Percentiles rank a stretch among this genome's conserved stretches.
These are phyloP conservation scores for Botrytis aclada DNA, from an alignment of 2,329 filamentous ascomycete species.

Conservation along the genomic window DNA sequence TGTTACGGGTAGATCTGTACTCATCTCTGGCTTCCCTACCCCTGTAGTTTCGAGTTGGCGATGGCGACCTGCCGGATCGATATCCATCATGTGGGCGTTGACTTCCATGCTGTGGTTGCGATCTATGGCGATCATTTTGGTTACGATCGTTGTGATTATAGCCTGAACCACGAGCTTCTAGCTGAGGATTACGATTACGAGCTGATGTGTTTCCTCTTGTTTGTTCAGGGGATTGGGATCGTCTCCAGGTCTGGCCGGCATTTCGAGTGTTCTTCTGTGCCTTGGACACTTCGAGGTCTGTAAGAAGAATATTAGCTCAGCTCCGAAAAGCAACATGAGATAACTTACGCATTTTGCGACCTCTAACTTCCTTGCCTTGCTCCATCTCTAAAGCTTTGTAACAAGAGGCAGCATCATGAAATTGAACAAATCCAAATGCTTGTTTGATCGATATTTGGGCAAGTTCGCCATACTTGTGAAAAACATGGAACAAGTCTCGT, in stretches of 20 bases:
- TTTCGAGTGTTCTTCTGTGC: slow-evolving; percentile 76
- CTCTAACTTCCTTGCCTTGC: slow-evolving; percentile 77
- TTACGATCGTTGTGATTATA: slow-evolving; percentile 45
- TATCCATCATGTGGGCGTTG: slow-evolving; percentile 65
- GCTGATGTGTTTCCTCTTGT: slow-evolving; percentile 39
- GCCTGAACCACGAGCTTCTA: slow-evolving; percentile 27
- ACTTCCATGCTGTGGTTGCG: slow-evolving; percentile 9
- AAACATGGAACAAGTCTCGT: slow-evolving; percentile 87
- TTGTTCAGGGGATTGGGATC: slow-evolving; percentile 63
- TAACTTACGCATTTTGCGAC: slow-evolving; percentile 85
- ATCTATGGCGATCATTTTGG: slow-evolving; percentile 40
- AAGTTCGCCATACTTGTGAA: slow-evolving; percentile 78
- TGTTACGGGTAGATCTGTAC: slow-evolving; percentile 18
- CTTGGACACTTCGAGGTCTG: slow-evolving; percentile 87
- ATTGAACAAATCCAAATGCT: slow-evolving; percentile 96
- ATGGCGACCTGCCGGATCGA: slow-evolving; percentile 23
- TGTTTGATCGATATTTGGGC: slow-evolving; percentile 96
- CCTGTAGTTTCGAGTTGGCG: slow-evolving; percentile 27
- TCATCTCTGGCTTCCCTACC: slow-evolving; percentile 32
- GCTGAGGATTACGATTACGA: slow-evolving; percentile 42
- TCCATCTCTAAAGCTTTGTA: slow-evolving; percentile 70
- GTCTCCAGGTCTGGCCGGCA: slow-evolving; percentile 39
- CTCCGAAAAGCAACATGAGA: not conserved
- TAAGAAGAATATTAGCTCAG: not conserved
- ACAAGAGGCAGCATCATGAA: slow-evolving; percentile 73